Evolutionary conservation across 106 monocot species (phyloP).

Genomic region (Allium cepa): DNA sequence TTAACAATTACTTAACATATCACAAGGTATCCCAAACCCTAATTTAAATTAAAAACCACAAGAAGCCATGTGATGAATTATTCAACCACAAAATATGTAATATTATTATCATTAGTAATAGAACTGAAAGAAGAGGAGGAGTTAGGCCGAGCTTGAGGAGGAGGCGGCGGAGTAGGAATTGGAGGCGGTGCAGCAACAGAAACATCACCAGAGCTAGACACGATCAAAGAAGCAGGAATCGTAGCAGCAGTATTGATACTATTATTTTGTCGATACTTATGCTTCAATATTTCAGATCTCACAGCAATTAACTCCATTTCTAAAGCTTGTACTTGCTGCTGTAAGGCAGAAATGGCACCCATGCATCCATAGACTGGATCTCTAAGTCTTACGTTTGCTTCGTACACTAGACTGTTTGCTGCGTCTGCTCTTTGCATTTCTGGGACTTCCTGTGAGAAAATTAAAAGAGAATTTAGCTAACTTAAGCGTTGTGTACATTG

Average conservation of each 20-base stretch:
- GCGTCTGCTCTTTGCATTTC: slow-evolving; percentile 72
- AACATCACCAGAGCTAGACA: slow-evolving; percentile 14
- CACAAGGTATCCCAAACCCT: neutral
- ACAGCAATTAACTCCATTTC: slow-evolving; percentile 57
- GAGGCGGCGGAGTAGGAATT: slow-evolving; percentile 6
- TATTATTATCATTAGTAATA: slow-evolving; percentile 84
- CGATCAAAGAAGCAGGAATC: slow-evolving; percentile 6
- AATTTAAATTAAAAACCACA: neutral
- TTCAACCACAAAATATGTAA: slow-evolving; percentile 36
- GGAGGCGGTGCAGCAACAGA: slow-evolving; percentile 25
- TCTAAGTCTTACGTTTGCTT: slow-evolving; percentile 61
- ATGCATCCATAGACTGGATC: slow-evolving; percentile 94
- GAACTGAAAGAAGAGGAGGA: slow-evolving; percentile 73
- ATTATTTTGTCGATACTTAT: slow-evolving; percentile 45
- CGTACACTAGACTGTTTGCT: slow-evolving; percentile 80
- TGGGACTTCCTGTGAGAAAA: slow-evolving; percentile 52
- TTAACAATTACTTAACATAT: neutral
- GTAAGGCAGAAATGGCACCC: slow-evolving; percentile 69
- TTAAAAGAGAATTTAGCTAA: too few species aligned
- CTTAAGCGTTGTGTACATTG: neutral
- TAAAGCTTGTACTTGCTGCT: slow-evolving; percentile 64
- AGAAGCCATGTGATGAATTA: neutral
- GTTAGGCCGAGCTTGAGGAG: neutral
- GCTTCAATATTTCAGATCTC: slow-evolving; percentile 67
- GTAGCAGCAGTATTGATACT: neutral